Conservation (phyloP, 169 alveolate species). For the Cyclospora cayetanensis region DNA sequence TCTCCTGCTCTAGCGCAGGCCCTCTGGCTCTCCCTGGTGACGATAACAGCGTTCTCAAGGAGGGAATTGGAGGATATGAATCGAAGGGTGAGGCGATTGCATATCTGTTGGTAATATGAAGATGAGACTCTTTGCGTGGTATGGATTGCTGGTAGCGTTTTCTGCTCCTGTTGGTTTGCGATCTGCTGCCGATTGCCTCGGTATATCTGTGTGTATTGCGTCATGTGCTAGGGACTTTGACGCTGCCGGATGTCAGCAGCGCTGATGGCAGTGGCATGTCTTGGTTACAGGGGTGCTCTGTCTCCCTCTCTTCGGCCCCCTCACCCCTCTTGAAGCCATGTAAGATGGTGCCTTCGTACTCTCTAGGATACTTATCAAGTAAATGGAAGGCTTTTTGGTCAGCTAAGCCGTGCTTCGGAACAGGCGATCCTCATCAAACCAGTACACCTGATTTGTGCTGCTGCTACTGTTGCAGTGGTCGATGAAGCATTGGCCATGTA, state of each 20-base stretch:
- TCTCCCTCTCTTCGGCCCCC: neutral
- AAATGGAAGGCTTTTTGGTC: no score
- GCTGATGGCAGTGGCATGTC: slow-evolving; percentile 55
- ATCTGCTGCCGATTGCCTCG: no score
- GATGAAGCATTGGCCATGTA: neutral
- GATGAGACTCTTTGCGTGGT: no score
- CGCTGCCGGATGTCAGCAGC: slow-evolving; percentile 63
- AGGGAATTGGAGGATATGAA: neutral
- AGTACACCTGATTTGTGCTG: no score
- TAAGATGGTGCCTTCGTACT: neutral
- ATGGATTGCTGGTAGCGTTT: no score
- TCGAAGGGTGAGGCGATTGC: neutral
- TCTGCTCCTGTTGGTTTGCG: no score
- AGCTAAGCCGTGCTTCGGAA: no score
- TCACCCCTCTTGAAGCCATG: neutral
- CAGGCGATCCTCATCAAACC: no score
- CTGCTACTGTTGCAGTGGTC: neutral
- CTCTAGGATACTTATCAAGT: neutral
- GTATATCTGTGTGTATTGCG: no score
- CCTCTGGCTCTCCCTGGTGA: neutral
- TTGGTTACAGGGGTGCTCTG: slow-evolving; percentile 45
- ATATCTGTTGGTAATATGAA: no score
- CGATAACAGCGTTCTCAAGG: neutral
- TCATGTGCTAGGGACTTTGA: neutral
- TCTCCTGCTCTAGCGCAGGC: neutral